Conservation (phyloP, 1,139 yeast genomes). For the Saccharomyces pastorianus region DNA sequence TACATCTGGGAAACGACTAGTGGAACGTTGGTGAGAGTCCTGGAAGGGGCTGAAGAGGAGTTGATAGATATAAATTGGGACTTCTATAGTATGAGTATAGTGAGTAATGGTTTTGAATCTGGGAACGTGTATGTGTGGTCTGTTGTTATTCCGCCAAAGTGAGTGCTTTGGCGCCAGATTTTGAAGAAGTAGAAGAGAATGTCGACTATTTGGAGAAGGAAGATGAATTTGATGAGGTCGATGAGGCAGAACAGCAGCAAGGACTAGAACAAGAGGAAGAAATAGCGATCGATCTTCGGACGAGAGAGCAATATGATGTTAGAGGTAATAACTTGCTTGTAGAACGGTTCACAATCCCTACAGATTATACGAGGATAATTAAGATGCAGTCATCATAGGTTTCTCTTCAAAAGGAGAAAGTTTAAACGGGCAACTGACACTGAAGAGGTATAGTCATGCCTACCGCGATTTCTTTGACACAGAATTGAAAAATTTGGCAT, state of each 20-base stretch:
- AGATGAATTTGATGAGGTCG: conserved; percentile 80
- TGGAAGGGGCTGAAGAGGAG: conserved; percentile 88
- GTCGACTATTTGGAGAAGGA: conserved; percentile 82
- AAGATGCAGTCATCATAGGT: conserved; percentile 13
- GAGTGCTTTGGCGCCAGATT: conserved; percentile 96
- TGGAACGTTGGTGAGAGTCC: conserved; percentile 80
- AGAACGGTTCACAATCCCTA: conserved; percentile 25
- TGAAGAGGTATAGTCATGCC: not conserved
- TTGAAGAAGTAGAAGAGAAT: conserved; percentile 89
- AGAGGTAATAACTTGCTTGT: conserved; percentile 40
- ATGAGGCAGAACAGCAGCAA: conserved; percentile 55
- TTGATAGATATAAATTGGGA: conserved; percentile 84
- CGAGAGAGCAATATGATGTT: conserved; percentile 56
- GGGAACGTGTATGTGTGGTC: conserved; percentile 84
- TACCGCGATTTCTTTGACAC: not conserved
- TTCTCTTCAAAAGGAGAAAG: not conserved
- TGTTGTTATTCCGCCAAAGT: conserved; percentile 75
- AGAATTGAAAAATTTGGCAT: not conserved
- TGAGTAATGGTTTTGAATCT: conserved; percentile 82
- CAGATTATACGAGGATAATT: conserved; percentile 28
- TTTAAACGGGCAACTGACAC: not conserved
- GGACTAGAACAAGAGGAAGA: conserved; percentile 63
- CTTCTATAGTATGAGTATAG: conserved; percentile 61
- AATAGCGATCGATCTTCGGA: conserved; percentile 56
- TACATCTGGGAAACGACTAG: conserved; percentile 89